These are phyloP conservation scores for Cladobotryum protrusum DNA, from an alignment of 2,329 filamentous ascomycete genomes.

Conservation along the genomic window DNA sequence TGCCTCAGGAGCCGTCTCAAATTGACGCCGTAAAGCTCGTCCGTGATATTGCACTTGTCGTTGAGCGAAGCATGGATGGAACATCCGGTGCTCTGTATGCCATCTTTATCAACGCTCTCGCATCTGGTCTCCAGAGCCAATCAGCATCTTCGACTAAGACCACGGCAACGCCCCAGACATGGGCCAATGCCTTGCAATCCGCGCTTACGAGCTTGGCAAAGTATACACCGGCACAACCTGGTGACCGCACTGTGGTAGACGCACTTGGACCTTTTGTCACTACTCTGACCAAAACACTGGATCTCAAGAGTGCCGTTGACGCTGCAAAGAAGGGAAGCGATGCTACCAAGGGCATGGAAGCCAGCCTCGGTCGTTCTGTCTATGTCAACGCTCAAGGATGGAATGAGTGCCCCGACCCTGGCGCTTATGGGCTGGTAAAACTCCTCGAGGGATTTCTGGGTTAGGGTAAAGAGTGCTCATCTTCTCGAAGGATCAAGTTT, in stretches of 20 bases:
- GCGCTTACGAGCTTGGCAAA: slow-evolving; percentile 51
- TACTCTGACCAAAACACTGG: slow-evolving; percentile 46
- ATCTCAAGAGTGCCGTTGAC: slow-evolving; percentile 42
- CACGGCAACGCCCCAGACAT: slow-evolving; percentile 13
- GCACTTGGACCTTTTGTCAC: slow-evolving; percentile 64
- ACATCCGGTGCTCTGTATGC: slow-evolving; percentile 68
- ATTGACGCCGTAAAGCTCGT: slow-evolving; percentile 10
- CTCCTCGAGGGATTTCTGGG: slow-evolving; percentile 55
- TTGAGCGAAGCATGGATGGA: slow-evolving; percentile 67
- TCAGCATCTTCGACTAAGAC: not conserved
- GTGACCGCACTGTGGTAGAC: slow-evolving; percentile 68
- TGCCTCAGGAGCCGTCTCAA: slow-evolving; percentile 38
- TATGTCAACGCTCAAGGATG: slow-evolving; percentile 65
- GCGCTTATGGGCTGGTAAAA: slow-evolving; percentile 53
- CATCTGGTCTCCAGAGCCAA: slow-evolving; percentile 25
- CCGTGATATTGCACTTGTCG: slow-evolving; percentile 41
- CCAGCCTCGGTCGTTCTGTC: slow-evolving; percentile 64
- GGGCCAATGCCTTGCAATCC: slow-evolving; percentile 48
- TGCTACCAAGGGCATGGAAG: slow-evolving; percentile 67
- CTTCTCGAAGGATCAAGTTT: too few relatives aligned
- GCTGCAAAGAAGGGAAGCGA: slow-evolving; percentile 60
- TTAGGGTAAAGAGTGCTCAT: not conserved
- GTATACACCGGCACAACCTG: slow-evolving; percentile 66
- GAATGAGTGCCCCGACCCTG: slow-evolving; percentile 67
- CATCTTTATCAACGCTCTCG: slow-evolving; percentile 68